Percentiles rank a stretch among this genome's conserved stretches.
Evolutionary conservation across 352 stramenopile species (phyloP).

Genomic region (Phytophthora pistaciae): DNA sequence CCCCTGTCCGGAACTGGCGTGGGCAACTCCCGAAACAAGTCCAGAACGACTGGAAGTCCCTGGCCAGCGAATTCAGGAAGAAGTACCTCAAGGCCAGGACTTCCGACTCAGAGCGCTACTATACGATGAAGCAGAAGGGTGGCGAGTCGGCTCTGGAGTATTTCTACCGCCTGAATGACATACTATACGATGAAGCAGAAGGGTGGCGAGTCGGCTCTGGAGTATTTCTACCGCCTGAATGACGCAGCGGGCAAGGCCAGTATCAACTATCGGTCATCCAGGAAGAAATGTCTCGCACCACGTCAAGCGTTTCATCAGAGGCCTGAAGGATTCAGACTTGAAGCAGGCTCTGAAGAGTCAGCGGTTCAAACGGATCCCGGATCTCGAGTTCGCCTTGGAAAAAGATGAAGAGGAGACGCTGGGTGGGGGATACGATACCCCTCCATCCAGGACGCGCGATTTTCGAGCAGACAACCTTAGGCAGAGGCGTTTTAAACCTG

Average conservation of each 20-base stretch:
- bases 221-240: slow-evolving; percentile 1
- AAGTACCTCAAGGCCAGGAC: slow-evolving; percentile 1
- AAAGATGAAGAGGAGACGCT: neutral
- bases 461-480: neutral
- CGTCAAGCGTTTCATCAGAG: neutral
- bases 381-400: neutral
- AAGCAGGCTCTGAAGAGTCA: neutral
- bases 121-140: neutral
- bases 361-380: neutral
- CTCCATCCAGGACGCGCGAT: neutral
- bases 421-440: neutral
- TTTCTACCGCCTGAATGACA: neutral
- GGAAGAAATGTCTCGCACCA: neutral
- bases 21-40: too few species aligned
- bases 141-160: neutral
- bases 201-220: neutral
- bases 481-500: neutral
- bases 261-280: neutral
- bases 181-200: neutral
- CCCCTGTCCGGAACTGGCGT: too few species aligned
- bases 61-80: neutral
- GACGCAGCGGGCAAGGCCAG: neutral
- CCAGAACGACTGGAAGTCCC: too few species aligned
- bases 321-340: neutral
- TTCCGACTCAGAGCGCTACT: neutral